Conservation (phyloP, 1,139 yeast species). For the Magnusiomyces sp. region DNA sequence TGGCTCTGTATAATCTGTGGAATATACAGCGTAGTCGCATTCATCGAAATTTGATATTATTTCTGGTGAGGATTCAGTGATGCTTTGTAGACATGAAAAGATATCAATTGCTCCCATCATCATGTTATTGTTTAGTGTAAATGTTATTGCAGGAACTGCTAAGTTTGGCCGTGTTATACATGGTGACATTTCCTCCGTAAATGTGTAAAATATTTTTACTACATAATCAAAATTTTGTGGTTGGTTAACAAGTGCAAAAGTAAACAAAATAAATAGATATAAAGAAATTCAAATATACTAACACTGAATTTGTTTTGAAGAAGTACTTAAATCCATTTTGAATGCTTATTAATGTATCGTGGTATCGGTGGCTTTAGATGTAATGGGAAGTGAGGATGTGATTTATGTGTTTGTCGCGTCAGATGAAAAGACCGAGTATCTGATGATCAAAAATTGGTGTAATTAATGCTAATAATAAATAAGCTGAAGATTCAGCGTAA, state of each 20-base stretch:
- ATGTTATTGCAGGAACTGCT: conserved; percentile 22
- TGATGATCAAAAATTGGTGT: no score
- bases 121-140: conserved; percentile 20
- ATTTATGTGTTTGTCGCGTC: no score
- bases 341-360: neutral
- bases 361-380: no score
- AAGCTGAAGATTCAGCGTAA: no score
- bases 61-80: conserved; percentile 32
- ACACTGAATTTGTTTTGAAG: conserved; percentile 20
- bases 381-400: no score
- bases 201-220: conserved; percentile 33
- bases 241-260: neutral
- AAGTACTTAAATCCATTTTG: conserved; percentile 6
- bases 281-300: conserved; percentile 5
- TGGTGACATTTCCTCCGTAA: conserved; percentile 27
- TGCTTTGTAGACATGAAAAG: conserved; percentile 27
- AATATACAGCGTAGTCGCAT: conserved; percentile 34
- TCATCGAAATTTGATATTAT: conserved; percentile 24
- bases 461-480: no score
- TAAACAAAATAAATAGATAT: no score
- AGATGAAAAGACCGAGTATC: no score
- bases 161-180: conserved; percentile 29
- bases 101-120: conserved; percentile 30
- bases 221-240: neutral
- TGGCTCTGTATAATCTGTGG: conserved; percentile 34